Evolutionary conservation across 108 stramenopile genomes (phyloP).

Genomic region (Discostella pseudostelligera): DNA sequence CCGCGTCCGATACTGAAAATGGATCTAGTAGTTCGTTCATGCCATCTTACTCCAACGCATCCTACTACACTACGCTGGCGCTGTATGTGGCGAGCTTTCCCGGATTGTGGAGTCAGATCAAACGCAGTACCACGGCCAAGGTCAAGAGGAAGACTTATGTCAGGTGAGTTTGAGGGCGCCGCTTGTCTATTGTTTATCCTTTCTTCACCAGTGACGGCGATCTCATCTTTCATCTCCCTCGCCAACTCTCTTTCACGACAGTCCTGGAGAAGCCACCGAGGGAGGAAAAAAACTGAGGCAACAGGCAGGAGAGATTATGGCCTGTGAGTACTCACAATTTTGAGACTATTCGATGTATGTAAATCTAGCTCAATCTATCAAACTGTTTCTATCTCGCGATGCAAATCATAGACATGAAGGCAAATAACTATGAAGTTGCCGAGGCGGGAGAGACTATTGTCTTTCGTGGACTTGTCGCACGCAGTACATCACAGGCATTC

Average conservation of each 20-base stretch:
- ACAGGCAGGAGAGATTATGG: constrained; percentile 93
- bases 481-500: constrained; percentile 82
- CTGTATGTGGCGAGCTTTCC: constrained; percentile 88
- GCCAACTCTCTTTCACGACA: constrained; percentile 1
- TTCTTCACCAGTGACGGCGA: too few species aligned
- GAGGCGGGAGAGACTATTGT: constrained; percentile 91
- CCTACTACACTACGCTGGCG: constrained; percentile 90
- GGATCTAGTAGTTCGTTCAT: constrained; percentile 9
- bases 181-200: too few species aligned
- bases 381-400: neutral
- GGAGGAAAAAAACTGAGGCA: constrained; percentile 67
- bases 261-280: constrained; percentile 50
- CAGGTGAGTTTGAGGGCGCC: constrained; percentile 27
- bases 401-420: constrained; percentile 74
- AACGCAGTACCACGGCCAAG: constrained; percentile 87
- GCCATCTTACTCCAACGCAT: constrained; percentile 75
- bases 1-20: neutral
- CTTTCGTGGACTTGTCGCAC: constrained; percentile 85
- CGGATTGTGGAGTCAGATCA: constrained; percentile 89
- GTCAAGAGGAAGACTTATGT: constrained; percentile 87
- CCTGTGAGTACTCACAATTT: constrained; percentile 58
- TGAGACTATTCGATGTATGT: neutral
- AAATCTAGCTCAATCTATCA: neutral
- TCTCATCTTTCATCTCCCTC: neutral
- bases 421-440: constrained; percentile 93